Base-by-base conservation (phyloP, 805 yeast species). In the Sugiyamaella valdiviana region DNA sequence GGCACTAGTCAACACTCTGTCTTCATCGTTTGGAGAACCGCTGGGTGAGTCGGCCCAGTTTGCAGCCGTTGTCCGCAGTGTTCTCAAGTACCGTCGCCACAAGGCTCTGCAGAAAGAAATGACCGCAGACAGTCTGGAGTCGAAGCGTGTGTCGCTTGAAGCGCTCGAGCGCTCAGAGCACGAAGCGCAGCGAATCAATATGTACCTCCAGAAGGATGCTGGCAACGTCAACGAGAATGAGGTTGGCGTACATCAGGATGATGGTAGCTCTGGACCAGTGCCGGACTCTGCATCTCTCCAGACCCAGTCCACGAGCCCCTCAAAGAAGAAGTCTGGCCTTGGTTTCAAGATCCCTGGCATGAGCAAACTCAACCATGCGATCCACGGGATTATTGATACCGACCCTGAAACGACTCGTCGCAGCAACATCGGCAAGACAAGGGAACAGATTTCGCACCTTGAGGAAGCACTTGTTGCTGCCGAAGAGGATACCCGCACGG, bases 11-110 rank as follows among this genome's bases (percentile, higher is more conserved):
- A 65, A 71, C 10, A 75, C 76, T 35, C 64, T 83, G 44, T 78
- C 77, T 45, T 73, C 79, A 1, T 78, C 78, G 47, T 82, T 81
- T 57, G 73, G 79, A 6, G 88, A 82, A 60, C 87, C 87, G 2
- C 64, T 82, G 42, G 82, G 82, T 1, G 88, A 83, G 59, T 77
- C 80, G n/a, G 86, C 80, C 1, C 86, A 82, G 58, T 76, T 77
- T 61, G 77, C 84, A 0, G 64, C 70, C 2, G 79, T 80, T 2
- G 75, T 82, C 12, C 72, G 80, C 39, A 70, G 73, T 15, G 81
- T 86, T 2, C 64, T 79, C 20, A 78, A 77, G 53, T 87, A 78
- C 61, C 77, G 85, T 48, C 73, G 75, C 46, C 68, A 76, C 54
- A 80, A 82, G 55, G 74, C 74, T 15, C 62, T 74, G 29, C 86